Percentiles rank a stretch among this genome's conserved stretches.
Evolutionary conservation across 805 yeast genomes (phyloP).

Genomic region (Peterozyma xylosa): DNA sequence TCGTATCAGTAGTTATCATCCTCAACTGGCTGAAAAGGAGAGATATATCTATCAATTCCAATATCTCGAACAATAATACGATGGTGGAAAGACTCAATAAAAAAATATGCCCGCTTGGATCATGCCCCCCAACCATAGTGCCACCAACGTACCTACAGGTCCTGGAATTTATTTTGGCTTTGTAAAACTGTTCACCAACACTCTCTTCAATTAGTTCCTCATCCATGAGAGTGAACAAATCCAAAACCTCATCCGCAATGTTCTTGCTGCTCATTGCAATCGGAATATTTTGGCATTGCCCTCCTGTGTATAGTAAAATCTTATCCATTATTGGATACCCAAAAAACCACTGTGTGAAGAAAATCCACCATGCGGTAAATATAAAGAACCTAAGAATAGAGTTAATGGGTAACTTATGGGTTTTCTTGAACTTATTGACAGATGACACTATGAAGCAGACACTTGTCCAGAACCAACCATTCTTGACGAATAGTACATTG

Average conservation of each 20-base stretch:
- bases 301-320: conserved; percentile 76
- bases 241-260: neutral
- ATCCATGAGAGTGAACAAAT: neutral
- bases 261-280: neutral
- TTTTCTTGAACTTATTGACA: conserved; percentile 2
- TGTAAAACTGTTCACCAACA: neutral
- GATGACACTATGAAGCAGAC: conserved; percentile 10
- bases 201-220: neutral
- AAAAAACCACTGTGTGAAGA: conserved; percentile 83
- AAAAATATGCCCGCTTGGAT: conserved; percentile 93
- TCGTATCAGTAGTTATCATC: neutral
- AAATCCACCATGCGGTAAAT: conserved; percentile 74
- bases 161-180: conserved; percentile 22
- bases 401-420: neutral
- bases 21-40: neutral
- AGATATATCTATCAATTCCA: neutral
- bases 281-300: conserved; percentile 44
- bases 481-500: conserved; percentile 72
- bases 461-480: conserved; percentile 91
- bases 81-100: conserved; percentile 60
- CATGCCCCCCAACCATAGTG: conserved; percentile 80
- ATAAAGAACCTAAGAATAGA: conserved; percentile 36
- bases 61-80: conserved; percentile 58
- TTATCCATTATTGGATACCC: conserved; percentile 88
- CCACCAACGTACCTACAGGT: conserved; percentile 57